Conservation (phyloP, 805 yeast genomes). For the Lachancea thermotolerans region DNA sequence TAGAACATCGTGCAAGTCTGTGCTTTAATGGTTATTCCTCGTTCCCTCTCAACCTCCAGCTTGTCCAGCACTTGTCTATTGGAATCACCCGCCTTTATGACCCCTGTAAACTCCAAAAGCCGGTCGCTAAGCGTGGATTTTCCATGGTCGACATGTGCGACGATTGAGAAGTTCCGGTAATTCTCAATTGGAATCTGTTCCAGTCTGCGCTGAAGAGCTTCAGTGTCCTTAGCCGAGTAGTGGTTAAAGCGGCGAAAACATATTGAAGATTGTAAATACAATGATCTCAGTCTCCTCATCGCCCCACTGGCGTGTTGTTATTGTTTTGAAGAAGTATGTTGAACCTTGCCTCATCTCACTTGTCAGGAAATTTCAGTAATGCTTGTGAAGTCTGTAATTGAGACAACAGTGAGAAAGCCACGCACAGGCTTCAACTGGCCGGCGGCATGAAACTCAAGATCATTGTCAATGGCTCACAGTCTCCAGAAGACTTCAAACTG, state of each 20-base stretch:
- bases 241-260: conserved; percentile 5
- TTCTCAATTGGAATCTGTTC: conserved; percentile 74
- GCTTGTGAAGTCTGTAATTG: not conserved
- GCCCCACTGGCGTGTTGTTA: not conserved
- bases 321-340: not conserved
- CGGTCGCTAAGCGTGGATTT: conserved; percentile 88
- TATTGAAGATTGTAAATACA: not conserved
- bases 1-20: conserved; percentile 95
- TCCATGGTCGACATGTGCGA: conserved; percentile 91
- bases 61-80: conserved; percentile 85
- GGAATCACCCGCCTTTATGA: conserved; percentile 58
- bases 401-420: not conserved
- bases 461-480: conserved; percentile 22
- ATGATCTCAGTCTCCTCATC: conserved; percentile 1
- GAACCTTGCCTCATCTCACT: not conserved
- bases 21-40: conserved; percentile 96
- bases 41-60: conserved; percentile 88
- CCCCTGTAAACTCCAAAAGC: conserved; percentile 80
- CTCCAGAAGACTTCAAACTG: conserved; percentile 28
- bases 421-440: not conserved
- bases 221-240: conserved; percentile 3
- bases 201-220: conserved; percentile 47
- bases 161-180: conserved; percentile 87
- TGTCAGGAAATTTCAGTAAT: not conserved
- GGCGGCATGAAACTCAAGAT: conserved; percentile 27